Evolutionary conservation across 331 rosid species (phyloP).

Genomic region (Malus hybrid): DNA sequence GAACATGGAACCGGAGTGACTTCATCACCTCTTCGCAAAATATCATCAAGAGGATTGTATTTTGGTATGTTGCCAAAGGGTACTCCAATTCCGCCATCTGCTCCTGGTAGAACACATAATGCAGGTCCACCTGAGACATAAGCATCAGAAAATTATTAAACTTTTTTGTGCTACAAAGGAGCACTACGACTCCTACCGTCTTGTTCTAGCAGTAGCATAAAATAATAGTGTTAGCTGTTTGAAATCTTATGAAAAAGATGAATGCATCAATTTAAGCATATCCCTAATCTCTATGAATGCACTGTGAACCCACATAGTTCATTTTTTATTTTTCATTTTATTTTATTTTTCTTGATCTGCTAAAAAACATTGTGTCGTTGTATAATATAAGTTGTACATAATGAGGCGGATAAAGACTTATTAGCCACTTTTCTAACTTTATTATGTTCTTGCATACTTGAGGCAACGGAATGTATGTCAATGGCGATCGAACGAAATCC

Average conservation of each 20-base stretch:
- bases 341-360: too few relatives aligned
- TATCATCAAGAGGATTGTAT: not conserved
- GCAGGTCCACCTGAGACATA: not conserved
- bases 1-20: not conserved
- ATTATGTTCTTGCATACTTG: too few relatives aligned
- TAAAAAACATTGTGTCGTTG: too few relatives aligned
- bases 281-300: too few relatives aligned
- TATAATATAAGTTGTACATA: too few relatives aligned
- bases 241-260: not conserved
- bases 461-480: too few relatives aligned
- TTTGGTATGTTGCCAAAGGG: not conserved
- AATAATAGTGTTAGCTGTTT: not conserved
- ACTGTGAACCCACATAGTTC: too few relatives aligned
- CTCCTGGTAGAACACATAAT: not conserved
- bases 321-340: too few relatives aligned
- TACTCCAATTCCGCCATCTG: not conserved
- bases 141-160: not conserved
- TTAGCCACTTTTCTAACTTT: too few relatives aligned
- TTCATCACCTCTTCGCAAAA: not conserved
- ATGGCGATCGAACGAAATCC: too few relatives aligned
- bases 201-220: not conserved
- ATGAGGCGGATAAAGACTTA: too few relatives aligned
- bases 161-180: not conserved
- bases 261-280: too few relatives aligned
- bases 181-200: not conserved